These are phyloP conservation scores for Apiospora koreana DNA, from an alignment of 2,329 filamentous ascomycete genomes.

Conservation along the genomic window DNA sequence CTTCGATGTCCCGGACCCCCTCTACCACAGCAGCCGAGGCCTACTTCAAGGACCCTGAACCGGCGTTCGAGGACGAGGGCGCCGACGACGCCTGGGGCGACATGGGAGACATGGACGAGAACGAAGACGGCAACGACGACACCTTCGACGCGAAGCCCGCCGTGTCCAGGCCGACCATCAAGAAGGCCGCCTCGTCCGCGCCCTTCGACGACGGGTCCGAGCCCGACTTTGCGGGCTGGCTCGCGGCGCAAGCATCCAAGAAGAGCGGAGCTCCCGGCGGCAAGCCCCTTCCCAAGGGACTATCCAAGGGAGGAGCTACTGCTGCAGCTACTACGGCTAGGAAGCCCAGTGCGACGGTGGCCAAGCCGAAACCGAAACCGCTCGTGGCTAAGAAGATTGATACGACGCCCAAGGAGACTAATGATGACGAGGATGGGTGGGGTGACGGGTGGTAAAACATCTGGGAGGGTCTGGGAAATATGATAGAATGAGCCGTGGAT, in stretches of 20 bases:
- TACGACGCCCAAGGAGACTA: conserved; percentile 62
- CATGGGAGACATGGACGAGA: conserved; percentile 58
- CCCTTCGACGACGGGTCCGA: conserved; percentile 83
- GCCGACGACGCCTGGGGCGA: conserved; percentile 76
- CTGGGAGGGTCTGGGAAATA: no score
- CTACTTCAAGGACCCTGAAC: conserved; percentile 41
- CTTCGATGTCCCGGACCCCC: conserved; percentile 47
- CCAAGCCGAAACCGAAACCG: conserved; percentile 40
- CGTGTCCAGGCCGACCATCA: conserved; percentile 30
- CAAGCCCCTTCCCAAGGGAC: conserved; percentile 80
- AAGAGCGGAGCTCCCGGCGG: conserved; percentile 39
- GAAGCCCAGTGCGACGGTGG: conserved; percentile 34
- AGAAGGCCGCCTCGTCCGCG: conserved; percentile 38
- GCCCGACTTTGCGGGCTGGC: conserved; percentile 94
- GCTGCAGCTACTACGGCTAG: conserved; percentile 30
- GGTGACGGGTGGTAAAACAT: conserved; percentile 58
- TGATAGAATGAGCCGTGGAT: not conserved
- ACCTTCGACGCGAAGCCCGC: conserved; percentile 38
- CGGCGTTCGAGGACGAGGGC: conserved; percentile 56
- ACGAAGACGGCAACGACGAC: conserved; percentile 55
- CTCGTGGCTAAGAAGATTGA: conserved; percentile 64
- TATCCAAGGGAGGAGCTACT: conserved; percentile 60
- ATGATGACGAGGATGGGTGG: conserved; percentile 62
- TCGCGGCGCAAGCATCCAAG: conserved; percentile 85
- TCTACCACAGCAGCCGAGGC: conserved; percentile 46